Conservation (phyloP, 257 asterid species). For the Primulina tabacum region DNA sequence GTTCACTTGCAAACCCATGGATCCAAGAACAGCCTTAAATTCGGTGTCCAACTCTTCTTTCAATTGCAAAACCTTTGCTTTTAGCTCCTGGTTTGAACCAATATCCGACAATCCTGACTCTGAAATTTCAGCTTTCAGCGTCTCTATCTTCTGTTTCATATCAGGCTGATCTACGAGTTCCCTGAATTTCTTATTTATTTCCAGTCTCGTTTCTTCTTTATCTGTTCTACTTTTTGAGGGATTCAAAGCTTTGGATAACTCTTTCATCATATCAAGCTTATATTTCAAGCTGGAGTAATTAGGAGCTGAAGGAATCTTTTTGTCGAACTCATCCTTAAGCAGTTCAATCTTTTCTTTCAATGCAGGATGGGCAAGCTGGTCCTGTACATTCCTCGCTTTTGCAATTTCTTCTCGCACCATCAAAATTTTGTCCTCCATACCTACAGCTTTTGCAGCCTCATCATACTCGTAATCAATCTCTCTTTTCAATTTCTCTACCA, state of each 20-base stretch:
- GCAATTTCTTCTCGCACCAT: constrained; percentile 58
- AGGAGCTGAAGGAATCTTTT: constrained; percentile 59
- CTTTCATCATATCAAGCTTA: constrained; percentile 57
- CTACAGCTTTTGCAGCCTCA: constrained; percentile 68
- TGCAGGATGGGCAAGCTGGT: constrained; percentile 41
- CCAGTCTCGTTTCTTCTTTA: constrained; percentile 43
- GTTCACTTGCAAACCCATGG: constrained; percentile 47
- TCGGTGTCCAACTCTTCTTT: constrained; percentile 51
- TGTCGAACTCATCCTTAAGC: constrained; percentile 48
- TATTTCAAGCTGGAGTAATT: constrained; percentile 51
- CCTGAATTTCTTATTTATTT: constrained; percentile 49
- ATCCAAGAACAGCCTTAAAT: constrained; percentile 39
- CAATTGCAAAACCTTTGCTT: constrained; percentile 54
- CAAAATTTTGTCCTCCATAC: constrained; percentile 52
- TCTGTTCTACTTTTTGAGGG: constrained; percentile 33
- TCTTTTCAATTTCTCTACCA: constrained; percentile 52
- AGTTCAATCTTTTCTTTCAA: constrained; percentile 59
- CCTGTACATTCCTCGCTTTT: constrained; percentile 48
- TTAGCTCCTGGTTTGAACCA: constrained; percentile 44
- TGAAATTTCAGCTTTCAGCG: constrained; percentile 52
- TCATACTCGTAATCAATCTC: constrained; percentile 58
- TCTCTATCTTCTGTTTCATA: constrained; percentile 52
- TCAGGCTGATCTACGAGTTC: constrained; percentile 51
- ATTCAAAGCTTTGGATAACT: constrained; percentile 43
- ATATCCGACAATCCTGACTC: constrained; percentile 41